Conservation (phyloP, 2,329 filamentous ascomycete genomes). For the Cephalotrichum gorgonifer region DNA sequence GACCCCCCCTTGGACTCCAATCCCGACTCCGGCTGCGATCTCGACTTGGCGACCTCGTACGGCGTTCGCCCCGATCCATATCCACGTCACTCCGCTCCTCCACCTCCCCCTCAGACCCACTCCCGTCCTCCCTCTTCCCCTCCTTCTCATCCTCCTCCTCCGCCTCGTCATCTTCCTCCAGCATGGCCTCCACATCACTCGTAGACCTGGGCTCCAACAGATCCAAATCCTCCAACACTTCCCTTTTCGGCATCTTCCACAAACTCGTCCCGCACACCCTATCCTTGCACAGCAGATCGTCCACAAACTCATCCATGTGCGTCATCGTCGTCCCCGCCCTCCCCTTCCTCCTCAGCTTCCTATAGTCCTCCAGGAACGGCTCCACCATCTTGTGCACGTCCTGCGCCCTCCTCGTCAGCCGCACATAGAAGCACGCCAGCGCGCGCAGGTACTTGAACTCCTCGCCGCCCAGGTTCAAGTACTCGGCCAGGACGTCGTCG, state of each 20-base stretch:
- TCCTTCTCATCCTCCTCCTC: conserved; percentile 17
- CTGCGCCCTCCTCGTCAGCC: conserved; percentile 72
- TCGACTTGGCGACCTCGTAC: conserved; percentile 11
- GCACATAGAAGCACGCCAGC: conserved; percentile 85
- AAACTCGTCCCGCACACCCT: conserved; percentile 84
- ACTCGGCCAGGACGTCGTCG: conserved; percentile 69
- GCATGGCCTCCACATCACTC: conserved; percentile 64
- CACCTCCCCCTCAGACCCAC: conserved; percentile 30
- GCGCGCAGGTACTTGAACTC: conserved; percentile 81
- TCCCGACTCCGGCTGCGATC: neutral
- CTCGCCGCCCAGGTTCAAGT: conserved; percentile 65
- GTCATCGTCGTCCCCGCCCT: conserved; percentile 67
- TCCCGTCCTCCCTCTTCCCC: conserved; percentile 8
- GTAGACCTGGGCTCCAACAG: conserved; percentile 74
- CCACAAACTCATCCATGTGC: conserved; percentile 84
- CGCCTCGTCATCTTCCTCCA: conserved; percentile 48
- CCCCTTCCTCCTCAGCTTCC: conserved; percentile 72
- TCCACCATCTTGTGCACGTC: conserved; percentile 75
- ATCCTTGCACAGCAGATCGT: conserved; percentile 81
- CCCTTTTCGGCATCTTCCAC: conserved; percentile 79
- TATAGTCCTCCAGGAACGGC: conserved; percentile 67
- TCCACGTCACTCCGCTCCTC: conserved; percentile 23
- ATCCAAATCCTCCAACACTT: conserved; percentile 80
- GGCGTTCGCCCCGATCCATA: conserved; percentile 16
- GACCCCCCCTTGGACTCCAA: neutral